Evolutionary conservation across 495 filamentous ascomycete genomes (phyloP).

Genomic region (Aspergillus taichungensis): DNA sequence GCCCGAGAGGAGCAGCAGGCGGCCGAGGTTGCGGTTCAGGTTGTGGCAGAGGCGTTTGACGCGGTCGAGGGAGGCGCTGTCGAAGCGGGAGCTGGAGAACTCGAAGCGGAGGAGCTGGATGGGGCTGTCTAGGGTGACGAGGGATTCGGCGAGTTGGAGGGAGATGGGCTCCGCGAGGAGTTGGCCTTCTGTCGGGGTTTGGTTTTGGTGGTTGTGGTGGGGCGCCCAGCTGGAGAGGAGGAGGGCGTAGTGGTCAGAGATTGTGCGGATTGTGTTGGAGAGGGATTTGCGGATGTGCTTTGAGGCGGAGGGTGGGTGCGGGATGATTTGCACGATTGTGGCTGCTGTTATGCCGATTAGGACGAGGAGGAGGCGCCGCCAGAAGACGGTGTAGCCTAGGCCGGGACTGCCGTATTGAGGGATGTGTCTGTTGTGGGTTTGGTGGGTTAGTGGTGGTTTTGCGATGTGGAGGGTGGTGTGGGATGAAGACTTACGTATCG

Average conservation of each 20-base stretch:
- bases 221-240: slow-evolving; percentile 32
- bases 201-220: neutral
- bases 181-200: slow-evolving; percentile 11
- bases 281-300: slow-evolving; percentile 34
- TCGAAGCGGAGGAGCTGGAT: slow-evolving; percentile 28
- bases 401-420: slow-evolving; percentile 34
- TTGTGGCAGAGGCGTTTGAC: slow-evolving; percentile 29
- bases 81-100: slow-evolving; percentile 35
- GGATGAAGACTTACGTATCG: slow-evolving; percentile 18
- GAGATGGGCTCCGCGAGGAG: slow-evolving; percentile 25
- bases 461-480: neutral
- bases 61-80: slow-evolving; percentile 23
- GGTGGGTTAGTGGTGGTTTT: neutral
- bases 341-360: slow-evolving; percentile 32
- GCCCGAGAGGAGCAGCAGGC: slow-evolving; percentile 26
- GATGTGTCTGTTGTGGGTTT: slow-evolving; percentile 19
- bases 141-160: slow-evolving; percentile 22
- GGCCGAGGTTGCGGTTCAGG: slow-evolving; percentile 27
- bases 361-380: slow-evolving; percentile 34
- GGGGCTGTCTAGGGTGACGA: slow-evolving; percentile 23
- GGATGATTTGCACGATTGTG: slow-evolving; percentile 33
- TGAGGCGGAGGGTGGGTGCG: slow-evolving; percentile 34
- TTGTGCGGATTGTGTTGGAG: slow-evolving; percentile 25
- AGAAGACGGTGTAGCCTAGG: slow-evolving; percentile 36
- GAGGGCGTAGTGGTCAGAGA: slow-evolving; percentile 39